These are phyloP conservation scores for Thermochaetoides thermophila DNA, from an alignment of 495 filamentous ascomycete species.

Conservation along the genomic window DNA sequence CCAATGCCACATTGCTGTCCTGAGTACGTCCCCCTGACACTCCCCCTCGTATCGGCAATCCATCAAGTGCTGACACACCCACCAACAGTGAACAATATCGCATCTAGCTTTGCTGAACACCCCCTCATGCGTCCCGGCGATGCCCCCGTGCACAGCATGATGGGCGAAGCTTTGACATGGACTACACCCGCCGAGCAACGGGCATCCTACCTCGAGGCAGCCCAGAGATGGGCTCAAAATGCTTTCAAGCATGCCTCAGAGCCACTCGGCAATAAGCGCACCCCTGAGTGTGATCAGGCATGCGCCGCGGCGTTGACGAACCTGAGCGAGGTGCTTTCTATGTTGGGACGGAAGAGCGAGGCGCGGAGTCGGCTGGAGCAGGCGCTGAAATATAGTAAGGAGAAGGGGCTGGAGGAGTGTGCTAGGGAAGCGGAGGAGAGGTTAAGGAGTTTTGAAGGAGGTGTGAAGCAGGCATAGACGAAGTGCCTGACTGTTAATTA, in stretches of 20 bases:
- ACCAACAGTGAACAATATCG: constrained; percentile 53
- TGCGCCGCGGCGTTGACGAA: constrained; percentile 79
- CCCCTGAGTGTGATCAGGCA: constrained; percentile 69
- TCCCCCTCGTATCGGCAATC: neutral
- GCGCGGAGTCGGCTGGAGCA: constrained; percentile 51
- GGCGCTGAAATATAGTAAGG: constrained; percentile 45
- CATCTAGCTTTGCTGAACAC: constrained; percentile 51
- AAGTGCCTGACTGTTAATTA: no score
- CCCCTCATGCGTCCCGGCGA: constrained; percentile 24
- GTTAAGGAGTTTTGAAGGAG: constrained; percentile 27
- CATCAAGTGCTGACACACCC: neutral
- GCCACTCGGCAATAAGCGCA: constrained; percentile 37
- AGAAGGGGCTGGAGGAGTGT: constrained; percentile 49
- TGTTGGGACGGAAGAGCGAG: constrained; percentile 47
- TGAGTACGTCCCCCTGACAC: constrained; percentile 45
- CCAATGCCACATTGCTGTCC: constrained; percentile 49
- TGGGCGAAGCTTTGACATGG: constrained; percentile 12
- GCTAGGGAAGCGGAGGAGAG: constrained; percentile 42
- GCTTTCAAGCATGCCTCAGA: constrained; percentile 44
- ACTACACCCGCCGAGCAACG: constrained; percentile 26
- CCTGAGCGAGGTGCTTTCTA: constrained; percentile 65
- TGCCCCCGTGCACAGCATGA: constrained; percentile 18
- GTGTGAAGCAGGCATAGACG: no score
- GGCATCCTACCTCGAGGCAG: constrained; percentile 41
- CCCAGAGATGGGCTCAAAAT: constrained; percentile 59